These are phyloP conservation scores for Auriscalpium orientale DNA, from an alignment of 768 basidiomycete genomes.

Conservation along the genomic window DNA sequence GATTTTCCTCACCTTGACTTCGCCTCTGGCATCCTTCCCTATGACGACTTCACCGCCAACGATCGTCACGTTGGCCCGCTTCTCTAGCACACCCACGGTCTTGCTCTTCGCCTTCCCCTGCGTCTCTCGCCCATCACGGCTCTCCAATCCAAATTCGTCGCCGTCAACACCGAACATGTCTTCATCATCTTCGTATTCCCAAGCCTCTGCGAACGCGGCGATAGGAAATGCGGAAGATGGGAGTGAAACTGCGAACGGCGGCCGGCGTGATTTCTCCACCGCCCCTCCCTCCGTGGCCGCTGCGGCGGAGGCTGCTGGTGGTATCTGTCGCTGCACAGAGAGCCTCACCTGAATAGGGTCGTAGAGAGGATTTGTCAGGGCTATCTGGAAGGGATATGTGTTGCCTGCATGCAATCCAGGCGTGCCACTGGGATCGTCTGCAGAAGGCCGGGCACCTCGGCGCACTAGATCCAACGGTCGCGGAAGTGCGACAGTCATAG, in stretches of 20 bases:
- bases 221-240: conserved; percentile 76
- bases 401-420: conserved; percentile 60
- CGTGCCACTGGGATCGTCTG: conserved; percentile 31
- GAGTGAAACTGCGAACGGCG: conserved; percentile 74
- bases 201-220: conserved; percentile 89
- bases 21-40: conserved; percentile 68
- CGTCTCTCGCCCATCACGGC: conserved; percentile 28
- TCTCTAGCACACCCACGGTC: conserved; percentile 78
- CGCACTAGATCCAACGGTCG: conserved; percentile 31
- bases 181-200: conserved; percentile 97
- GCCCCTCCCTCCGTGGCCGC: conserved; percentile 31
- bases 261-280: conserved; percentile 51
- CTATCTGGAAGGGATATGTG: conserved; percentile 83
- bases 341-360: conserved; percentile 93
- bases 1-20: conserved; percentile 59
- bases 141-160: conserved; percentile 28
- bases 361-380: conserved; percentile 90
- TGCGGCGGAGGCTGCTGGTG: conserved; percentile 23
- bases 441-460: conserved; percentile 27
- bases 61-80: conserved; percentile 81
- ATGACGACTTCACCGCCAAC: conserved; percentile 87
- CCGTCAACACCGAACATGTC: conserved; percentile 61
- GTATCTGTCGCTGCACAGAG: conserved; percentile 60
- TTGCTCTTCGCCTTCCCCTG: conserved; percentile 43
- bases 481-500: conserved; percentile 67